These are phyloP conservation scores for Puya raimondii DNA, from an alignment of 176 grass and related monocot genomes.

Conservation along the genomic window DNA sequence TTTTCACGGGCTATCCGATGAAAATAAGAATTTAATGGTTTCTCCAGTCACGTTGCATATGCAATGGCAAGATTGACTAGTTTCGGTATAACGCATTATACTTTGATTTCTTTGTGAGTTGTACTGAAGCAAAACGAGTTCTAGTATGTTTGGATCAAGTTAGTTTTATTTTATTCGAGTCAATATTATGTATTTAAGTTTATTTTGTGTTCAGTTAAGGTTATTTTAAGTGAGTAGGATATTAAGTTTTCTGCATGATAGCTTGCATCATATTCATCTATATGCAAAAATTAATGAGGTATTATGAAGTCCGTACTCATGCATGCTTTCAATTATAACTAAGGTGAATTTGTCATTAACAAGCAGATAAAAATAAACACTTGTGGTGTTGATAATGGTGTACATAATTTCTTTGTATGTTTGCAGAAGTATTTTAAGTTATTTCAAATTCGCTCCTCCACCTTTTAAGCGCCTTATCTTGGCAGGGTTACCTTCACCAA, in stretches of 20 bases:
- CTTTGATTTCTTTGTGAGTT: neutral
- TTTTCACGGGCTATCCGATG: no score
- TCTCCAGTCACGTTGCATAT: neutral
- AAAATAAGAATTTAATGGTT: neutral
- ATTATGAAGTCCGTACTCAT: no score
- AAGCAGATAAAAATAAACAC: neutral
- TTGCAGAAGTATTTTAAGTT: slow-evolving; percentile 51
- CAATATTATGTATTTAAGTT: no score
- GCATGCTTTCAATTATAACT: neutral
- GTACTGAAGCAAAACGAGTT: no score
- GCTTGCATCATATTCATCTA: no score
- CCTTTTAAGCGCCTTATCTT: slow-evolving; percentile 56
- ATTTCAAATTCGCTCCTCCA: slow-evolving; percentile 72
- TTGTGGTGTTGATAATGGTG: slow-evolving; percentile 3
- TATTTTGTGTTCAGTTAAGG: no score
- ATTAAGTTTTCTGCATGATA: no score
- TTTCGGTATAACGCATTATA: neutral
- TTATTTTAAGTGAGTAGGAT: no score
- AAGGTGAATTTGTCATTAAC: neutral
- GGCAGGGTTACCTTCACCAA: slow-evolving; percentile 16
- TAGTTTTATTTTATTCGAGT: no score
- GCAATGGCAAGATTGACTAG: neutral
- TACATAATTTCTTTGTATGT: slow-evolving; percentile 9
- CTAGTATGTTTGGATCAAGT: no score
- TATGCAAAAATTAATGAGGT: no score